Base-by-base conservation (phyloP, 805 yeast species). In the Jamesozyma gamospora region DNA sequence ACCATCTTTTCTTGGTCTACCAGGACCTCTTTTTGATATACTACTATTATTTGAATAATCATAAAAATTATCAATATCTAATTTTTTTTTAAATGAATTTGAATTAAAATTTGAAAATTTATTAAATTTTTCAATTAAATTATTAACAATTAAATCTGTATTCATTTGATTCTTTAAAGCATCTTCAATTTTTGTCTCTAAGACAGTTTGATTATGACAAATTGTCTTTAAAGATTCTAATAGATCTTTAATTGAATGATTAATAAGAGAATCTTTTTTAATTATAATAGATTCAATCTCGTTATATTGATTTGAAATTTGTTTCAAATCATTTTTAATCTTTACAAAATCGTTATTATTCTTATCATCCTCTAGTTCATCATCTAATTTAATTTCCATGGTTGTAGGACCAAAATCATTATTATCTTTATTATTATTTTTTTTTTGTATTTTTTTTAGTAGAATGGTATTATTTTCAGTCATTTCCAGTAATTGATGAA, bases 151-250 rank as follows among this genome's bases (percentile, higher is more conserved):
- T 3, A 54, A 41, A 41, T 61, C 65, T 6, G 65, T 58, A 41
- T 60, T 59, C 49, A 56, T 49, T 39, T 61, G 65, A 41, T 61
- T 61, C 33, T 51, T 58, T 36, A 60, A 39, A 25, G 56, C 49
- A 42, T 61, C 65, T 30, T 61, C 64, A 28, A 61, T 36, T 40
- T 53, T 60, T 44, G 55, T 61, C 40, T 61, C 64, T 24, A 61
- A 43, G 1, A 58, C 56, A n/a, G 52, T 44, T 41, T 61, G 65
- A 39, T 62, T 60, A 31, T 58, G 54, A 9, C 58, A 48, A 4
- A 60, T 41, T 9, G 53, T 56, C 37, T 52, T 52, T 28, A 61
- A 41, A 10, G 60, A 47, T 9, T 47, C 39, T n/a, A 55, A 45
- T 19, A 60, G 36, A 30, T 54, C 48, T 19, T 50, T 46, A 21